phyloP scores from a whole-genome alignment of 441 rosid species.

The Eruca vesicaria region DNA sequence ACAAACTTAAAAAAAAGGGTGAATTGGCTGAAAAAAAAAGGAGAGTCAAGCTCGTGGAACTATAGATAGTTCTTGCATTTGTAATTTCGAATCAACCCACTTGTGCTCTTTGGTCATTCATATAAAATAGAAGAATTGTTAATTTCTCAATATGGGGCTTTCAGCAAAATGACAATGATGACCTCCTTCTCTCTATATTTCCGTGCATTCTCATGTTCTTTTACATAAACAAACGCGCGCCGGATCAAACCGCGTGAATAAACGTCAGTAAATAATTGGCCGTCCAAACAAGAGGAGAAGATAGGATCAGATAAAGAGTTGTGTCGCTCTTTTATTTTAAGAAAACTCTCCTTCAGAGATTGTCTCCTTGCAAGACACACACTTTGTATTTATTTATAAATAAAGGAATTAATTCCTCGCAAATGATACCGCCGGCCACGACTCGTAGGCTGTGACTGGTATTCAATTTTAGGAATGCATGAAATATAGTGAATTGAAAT shows the following conservation, averaged over 20 bases:
- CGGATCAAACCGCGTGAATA: background rate
- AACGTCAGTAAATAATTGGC: slow-evolving; percentile 12
- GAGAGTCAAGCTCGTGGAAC: background rate
- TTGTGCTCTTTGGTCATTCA: background rate
- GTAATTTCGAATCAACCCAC: slow-evolving; percentile 2
- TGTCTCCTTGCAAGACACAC: slow-evolving; percentile 6
- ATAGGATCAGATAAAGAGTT: slow-evolving; percentile 1
- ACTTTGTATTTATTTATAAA: background rate
- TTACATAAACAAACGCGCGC: background rate
- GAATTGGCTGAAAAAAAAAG: background rate
- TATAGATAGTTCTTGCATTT: background rate
- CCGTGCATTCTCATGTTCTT: slow-evolving; percentile 27
- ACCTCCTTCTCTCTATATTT: slow-evolving; percentile 9
- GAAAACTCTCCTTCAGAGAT: slow-evolving; percentile 1
- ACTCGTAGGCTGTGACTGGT: no score
- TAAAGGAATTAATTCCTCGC: background rate
- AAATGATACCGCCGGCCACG: slow-evolving; percentile 10
- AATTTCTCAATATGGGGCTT: background rate
- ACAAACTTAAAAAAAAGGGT: no score
- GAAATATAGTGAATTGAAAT: no score
- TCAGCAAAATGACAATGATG: background rate
- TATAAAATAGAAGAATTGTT: background rate
- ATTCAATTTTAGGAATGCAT: no score
- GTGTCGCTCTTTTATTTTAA: background rate
- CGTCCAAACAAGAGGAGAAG: background rate